Percentiles rank a stretch among this genome's conserved stretches.
These are phyloP conservation scores for Coemansia aciculifera DNA, from an alignment of 192 early-diverging fungal species.

Conservation along the genomic window DNA sequence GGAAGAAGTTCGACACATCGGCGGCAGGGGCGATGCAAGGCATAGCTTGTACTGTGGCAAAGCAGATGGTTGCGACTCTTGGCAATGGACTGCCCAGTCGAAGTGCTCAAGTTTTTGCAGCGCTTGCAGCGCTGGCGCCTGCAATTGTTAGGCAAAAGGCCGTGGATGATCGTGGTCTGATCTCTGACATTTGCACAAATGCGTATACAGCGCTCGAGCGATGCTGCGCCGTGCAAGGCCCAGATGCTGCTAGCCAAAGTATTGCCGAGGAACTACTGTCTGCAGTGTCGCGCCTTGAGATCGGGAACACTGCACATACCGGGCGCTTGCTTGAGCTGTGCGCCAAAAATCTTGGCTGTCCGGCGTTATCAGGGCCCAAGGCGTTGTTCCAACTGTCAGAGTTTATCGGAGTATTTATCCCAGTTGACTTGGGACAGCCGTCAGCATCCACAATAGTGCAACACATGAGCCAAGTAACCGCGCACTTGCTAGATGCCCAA, in stretches of 20 bases:
- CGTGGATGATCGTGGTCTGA: neutral
- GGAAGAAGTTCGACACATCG: neutral
- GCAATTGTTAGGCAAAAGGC: neutral
- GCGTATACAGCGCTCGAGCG: neutral
- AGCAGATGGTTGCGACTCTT: neutral
- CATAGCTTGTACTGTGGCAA: neutral
- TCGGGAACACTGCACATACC: neutral
- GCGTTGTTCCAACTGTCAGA: constrained; percentile 12
- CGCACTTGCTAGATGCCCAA: neutral
- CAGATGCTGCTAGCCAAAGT: neutral
- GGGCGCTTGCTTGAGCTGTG: constrained; percentile 14
- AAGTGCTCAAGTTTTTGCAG: neutral
- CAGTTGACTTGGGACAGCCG: neutral
- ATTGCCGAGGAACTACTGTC: neutral
- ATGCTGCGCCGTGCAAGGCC: neutral
- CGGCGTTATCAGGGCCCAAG: neutral
- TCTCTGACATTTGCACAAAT: neutral
- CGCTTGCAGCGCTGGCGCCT: constrained; percentile 4
- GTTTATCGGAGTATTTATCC: constrained; percentile 27
- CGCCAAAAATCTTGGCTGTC: constrained; percentile 8
- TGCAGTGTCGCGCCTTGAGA: neutral
- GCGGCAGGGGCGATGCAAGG: neutral
- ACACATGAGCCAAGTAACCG: constrained; percentile 15
- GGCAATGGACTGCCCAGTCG: neutral
- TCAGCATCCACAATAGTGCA: neutral